Evolutionary conservation across 805 yeast genomes (phyloP), one percentile per base, ranked within the genome.

Genomic region (Saccharomycopsis sp.): DNA sequence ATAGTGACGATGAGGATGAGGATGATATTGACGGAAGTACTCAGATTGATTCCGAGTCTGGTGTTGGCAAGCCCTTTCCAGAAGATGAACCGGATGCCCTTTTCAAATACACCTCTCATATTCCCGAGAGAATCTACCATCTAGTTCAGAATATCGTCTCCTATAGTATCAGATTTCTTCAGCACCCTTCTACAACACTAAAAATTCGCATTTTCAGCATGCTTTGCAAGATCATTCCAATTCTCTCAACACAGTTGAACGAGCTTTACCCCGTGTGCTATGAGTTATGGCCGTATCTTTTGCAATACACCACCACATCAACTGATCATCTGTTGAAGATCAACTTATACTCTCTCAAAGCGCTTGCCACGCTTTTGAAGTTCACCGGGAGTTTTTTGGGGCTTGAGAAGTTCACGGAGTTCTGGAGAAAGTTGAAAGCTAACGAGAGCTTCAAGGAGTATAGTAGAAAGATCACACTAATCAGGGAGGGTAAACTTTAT

Each of bases 161-260:
- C 3, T 89, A 90, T 67, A 85, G 92, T 4, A 87, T 88, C 56
- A 73, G 89, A 58, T 75, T 81, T 29, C 70, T 89, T 41, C 82
- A 89, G 1, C 94, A 88, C 64, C 79, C 81, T 1, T 85, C 95
- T 0, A 68, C 77, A 1, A 70, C 76, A 2, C 68, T 92, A 34
- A 78, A 81, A 50, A 67, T 79, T 2, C 84, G 82, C 59, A 77
- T 90, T 3, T 67, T 91, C 56, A 73, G 70, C 34, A 75, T 88
- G 1, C 67, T 79, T 18, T 64, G 68, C 3, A 68, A 71, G 16
- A 69, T 77, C 0, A 59, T 82, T 2, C 86, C 87, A 0, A 65
- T 84, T 24, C 68, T 87, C 21, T 79, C 88, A 0, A 75, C 87
- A 0, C 73, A 77, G 48, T 65, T 68, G 15, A 68, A 72, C 9